Evolutionary conservation across 108 stramenopile species (phyloP).

Genomic region (Cyclostephanos tholiformis): DNA sequence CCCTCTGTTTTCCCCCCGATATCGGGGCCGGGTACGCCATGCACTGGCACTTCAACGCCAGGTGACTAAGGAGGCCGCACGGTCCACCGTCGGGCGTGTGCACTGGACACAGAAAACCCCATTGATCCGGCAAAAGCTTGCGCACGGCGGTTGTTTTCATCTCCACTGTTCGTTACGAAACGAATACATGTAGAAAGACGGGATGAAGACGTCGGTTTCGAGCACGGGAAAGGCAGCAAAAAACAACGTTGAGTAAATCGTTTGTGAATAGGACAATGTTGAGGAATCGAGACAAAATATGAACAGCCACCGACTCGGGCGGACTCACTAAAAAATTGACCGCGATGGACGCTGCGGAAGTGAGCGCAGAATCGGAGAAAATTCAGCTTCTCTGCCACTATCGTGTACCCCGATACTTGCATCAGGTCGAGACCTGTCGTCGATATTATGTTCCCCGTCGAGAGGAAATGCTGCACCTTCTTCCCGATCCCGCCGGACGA

Average conservation of each 20-base stretch:
- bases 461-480: slow-evolving; percentile 92
- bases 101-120: slow-evolving; percentile 99
- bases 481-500: slow-evolving; percentile 83
- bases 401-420: slow-evolving; percentile 98
- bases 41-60: slow-evolving; percentile 78
- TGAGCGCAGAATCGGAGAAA: slow-evolving; percentile 95
- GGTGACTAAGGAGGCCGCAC: slow-evolving; percentile 97
- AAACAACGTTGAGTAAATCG: no score
- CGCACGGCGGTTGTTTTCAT: slow-evolving; percentile 99
- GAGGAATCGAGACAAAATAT: no score
- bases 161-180: slow-evolving; percentile 61
- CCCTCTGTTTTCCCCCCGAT: slow-evolving; percentile 47
- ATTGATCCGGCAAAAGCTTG: slow-evolving; percentile 97
- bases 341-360: slow-evolving; percentile 98
- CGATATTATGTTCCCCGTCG: slow-evolving; percentile 95
- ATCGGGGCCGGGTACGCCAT: slow-evolving; percentile 67
- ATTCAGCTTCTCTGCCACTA: slow-evolving; percentile 98
- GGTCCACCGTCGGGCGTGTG: slow-evolving; percentile 99
- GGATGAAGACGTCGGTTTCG: no score
- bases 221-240: no score
- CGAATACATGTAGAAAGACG: background rate
- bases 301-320: background rate
- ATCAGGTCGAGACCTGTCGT: slow-evolving; percentile 95
- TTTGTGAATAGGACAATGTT: no score
- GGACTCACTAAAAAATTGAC: slow-evolving; percentile 87